Base-by-base conservation (phyloP, 495 filamentous ascomycete species). In the Chaetomium cochliodes region DNA sequence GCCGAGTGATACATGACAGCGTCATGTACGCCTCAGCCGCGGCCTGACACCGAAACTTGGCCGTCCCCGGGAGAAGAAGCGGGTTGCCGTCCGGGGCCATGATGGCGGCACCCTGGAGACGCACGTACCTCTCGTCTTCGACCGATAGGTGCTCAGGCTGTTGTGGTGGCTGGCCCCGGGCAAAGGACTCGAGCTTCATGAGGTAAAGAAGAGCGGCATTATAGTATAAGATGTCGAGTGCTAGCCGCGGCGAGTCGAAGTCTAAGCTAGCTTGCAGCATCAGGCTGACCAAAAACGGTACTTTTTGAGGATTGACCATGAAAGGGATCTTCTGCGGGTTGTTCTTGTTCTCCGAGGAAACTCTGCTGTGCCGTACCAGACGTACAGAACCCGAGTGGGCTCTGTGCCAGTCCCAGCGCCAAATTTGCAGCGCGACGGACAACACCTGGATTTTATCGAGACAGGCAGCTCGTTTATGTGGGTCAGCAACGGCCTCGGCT, bases 201-300 rank as follows among this genome's bases (percentile, higher is more conserved):
- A 61, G 59, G 20, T 61, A 61, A 11, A 61, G n/a, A 2, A 61
- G 25, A 2, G 46, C 46, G 26, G 46, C 59, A 46, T 61, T 51
- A 46, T 61, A 61, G 28, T 61, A 61, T 8, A 61, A 28, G n/a
- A 61, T 41, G 23, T 61, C 59, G 44, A 61, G 59, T 6, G 59
- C 59, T 26, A 52, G 46, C 9, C 44, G 59, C 46, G 44, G 59
- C 46, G 59, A 52, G 46, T 61, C 59, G n/a, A 61, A 61, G 39
- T 61, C 59, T 15, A 61, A 23, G 25, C 4, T 30, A 25, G 50
- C 25, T 23, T 16, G 50, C 23, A 30, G 50, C 25, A 53, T 53
- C 23, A 30, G 50, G 50, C 12, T 26, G 23, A 50, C 47, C 5
- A 50, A 2, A 22, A 16, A 16, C 12, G 26, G 26, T 0, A 26